Percentiles rank a stretch among this genome's conserved stretches.
phyloP scores from a whole-genome alignment of 177 flowering plant genomes.

The Vitis hybrid region DNA sequence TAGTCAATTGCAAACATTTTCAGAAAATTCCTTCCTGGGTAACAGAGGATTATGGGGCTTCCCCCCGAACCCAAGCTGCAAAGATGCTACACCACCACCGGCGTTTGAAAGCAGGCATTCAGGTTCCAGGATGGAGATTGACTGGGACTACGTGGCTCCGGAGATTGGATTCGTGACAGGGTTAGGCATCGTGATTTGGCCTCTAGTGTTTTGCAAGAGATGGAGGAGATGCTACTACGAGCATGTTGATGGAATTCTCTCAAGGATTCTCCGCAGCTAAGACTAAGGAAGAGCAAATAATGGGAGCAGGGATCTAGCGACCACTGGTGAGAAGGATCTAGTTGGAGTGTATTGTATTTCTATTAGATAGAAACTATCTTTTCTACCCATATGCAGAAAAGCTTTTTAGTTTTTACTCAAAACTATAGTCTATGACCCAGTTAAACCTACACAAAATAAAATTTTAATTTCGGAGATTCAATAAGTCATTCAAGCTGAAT shows the following conservation, averaged over 20 bases:
- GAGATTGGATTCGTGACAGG: slow-evolving; percentile 12
- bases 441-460: too few relatives aligned
- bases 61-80: slow-evolving; percentile 4
- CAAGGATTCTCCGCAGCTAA: background rate
- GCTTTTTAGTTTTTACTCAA: too few relatives aligned
- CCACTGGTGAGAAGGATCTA: too few relatives aligned
- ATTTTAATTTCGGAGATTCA: too few relatives aligned
- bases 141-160: background rate
- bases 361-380: too few relatives aligned
- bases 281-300: too few relatives aligned
- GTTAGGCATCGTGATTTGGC: slow-evolving; percentile 4
- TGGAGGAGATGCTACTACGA: too few relatives aligned
- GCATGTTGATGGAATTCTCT: background rate
- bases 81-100: background rate
- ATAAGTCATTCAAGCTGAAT: too few relatives aligned
- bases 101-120: background rate
- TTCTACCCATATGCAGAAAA: too few relatives aligned
- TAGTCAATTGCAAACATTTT: slow-evolving; percentile 18
- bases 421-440: too few relatives aligned
- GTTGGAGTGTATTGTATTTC: too few relatives aligned
- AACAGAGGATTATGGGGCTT: slow-evolving; percentile 23
- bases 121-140: background rate
- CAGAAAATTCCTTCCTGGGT: slow-evolving; percentile 11
- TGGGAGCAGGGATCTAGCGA: too few relatives aligned
- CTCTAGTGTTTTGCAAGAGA: slow-evolving; percentile 4